Evolutionary conservation across 176 grass and related monocot species (phyloP).

Genomic region (Cenchrus purpureus): DNA sequence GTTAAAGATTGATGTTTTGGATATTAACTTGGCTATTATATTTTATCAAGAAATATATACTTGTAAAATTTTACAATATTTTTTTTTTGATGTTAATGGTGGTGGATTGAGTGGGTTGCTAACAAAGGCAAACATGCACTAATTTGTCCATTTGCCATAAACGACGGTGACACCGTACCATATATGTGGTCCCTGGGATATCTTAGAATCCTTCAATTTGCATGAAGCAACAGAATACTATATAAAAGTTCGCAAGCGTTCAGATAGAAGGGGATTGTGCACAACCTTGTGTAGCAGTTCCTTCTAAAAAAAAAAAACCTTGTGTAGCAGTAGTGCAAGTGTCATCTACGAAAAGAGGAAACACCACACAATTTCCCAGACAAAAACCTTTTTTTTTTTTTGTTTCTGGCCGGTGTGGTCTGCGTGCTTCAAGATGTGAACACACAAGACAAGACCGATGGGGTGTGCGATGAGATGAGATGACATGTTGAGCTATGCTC

Average conservation of each 20-base stretch:
- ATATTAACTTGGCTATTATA: neutral
- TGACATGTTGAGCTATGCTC: slow-evolving; percentile 4
- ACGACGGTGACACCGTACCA: too few species aligned
- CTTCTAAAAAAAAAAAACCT: too few species aligned
- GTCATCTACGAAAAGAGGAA: slow-evolving; percentile 13
- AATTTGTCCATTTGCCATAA: too few species aligned
- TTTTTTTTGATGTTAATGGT: too few species aligned
- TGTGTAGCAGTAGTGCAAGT: neutral
- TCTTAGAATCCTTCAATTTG: too few species aligned
- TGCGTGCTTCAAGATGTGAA: slow-evolving; percentile 15
- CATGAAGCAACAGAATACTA: neutral
- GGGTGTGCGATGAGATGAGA: neutral
- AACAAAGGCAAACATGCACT: too few species aligned
- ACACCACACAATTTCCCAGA: neutral
- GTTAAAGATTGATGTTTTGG: neutral
- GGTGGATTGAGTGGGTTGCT: too few species aligned
- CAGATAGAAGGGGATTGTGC: neutral
- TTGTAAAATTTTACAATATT: too few species aligned
- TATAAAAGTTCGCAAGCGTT: neutral
- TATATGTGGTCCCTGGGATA: too few species aligned
- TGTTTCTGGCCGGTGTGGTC: neutral
- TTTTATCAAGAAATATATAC: too few species aligned
- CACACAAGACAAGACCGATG: neutral
- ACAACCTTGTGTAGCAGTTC: neutral
- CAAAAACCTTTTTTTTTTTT: neutral